Evolutionary conservation across 805 yeast genomes (phyloP).

Genomic region (Hermanozyma aechmeae): DNA sequence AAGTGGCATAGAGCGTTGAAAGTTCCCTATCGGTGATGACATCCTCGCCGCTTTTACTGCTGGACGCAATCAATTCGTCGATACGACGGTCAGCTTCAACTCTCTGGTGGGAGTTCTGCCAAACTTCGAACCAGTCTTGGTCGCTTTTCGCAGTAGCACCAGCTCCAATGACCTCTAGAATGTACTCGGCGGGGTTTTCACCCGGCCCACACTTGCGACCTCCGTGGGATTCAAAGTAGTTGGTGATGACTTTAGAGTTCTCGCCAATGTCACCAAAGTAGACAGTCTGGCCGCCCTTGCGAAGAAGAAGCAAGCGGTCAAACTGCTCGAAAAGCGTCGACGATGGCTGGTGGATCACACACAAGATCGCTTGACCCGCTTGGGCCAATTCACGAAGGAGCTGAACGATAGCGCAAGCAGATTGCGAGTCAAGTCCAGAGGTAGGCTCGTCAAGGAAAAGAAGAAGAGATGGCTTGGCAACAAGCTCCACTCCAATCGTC

Average conservation of each 20-base stretch:
- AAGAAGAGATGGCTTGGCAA: neutral
- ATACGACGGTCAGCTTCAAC: conserved; percentile 2
- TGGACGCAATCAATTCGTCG: conserved; percentile 5
- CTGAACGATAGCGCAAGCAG: neutral
- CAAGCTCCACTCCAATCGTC: conserved; percentile 1
- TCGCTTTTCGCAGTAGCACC: conserved; percentile 9
- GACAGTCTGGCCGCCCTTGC: conserved; percentile 1
- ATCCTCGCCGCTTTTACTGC: neutral
- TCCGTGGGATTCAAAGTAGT: neutral
- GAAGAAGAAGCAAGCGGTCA: neutral
- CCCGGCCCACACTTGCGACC: neutral
- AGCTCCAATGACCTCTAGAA: conserved; percentile 10
- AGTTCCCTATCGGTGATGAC: conserved; percentile 3
- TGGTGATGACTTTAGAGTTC: neutral
- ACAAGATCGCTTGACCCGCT: neutral
- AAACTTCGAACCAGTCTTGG: conserved; percentile 8
- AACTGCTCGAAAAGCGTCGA: neutral
- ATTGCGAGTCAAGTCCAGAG: neutral
- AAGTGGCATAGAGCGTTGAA: conserved; percentile 5
- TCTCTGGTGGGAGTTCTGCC: conserved; percentile 7
- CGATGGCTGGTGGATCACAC: neutral
- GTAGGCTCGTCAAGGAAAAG: conserved; percentile 1
- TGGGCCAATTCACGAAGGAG: neutral
- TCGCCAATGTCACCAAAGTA: neutral
- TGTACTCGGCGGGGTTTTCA: conserved; percentile 11